Conservation (phyloP, 2,329 filamentous ascomycete genomes). For the Calonectria montana region DNA sequence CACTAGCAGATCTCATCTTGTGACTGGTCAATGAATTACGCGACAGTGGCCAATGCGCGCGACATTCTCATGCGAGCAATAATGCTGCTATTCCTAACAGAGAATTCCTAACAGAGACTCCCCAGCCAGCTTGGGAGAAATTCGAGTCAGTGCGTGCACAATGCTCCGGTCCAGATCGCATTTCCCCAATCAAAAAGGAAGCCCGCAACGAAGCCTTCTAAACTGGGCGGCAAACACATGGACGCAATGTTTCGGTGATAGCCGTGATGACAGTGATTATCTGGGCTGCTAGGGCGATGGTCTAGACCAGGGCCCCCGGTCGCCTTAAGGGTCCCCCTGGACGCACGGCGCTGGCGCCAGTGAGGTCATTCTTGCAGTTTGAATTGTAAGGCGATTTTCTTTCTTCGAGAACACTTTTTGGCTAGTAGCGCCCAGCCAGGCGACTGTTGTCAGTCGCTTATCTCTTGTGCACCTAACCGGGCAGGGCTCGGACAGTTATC, state of each 20-base stretch:
- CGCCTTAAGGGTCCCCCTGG: background rate
- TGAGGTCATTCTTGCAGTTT: slow-evolving; percentile 37
- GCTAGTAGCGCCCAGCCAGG: background rate
- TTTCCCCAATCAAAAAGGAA: slow-evolving; percentile 21
- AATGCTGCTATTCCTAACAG: background rate
- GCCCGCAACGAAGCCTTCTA: slow-evolving; percentile 28
- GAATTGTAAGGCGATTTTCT: background rate
- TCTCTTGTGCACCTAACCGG: background rate
- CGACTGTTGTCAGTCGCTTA: slow-evolving; percentile 2
- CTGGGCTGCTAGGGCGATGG: slow-evolving; percentile 18
- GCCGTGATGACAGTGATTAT: slow-evolving; percentile 39
- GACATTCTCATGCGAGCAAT: background rate
- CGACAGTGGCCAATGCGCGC: background rate
- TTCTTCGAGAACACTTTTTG: background rate
- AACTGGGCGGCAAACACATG: slow-evolving; percentile 13
- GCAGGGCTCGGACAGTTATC: background rate
- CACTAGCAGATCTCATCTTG: background rate
- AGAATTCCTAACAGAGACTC: background rate
- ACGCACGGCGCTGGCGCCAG: slow-evolving; percentile 20
- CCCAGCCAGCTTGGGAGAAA: background rate
- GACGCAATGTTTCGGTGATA: slow-evolving; percentile 33
- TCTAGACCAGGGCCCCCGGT: slow-evolving; percentile 32
- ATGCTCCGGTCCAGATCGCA: background rate
- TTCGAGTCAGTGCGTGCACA: background rate
- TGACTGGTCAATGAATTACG: background rate